phyloP scores from a whole-genome alignment of 139 green algal genomes.

The Tetradesmus lagerheimii region DNA sequence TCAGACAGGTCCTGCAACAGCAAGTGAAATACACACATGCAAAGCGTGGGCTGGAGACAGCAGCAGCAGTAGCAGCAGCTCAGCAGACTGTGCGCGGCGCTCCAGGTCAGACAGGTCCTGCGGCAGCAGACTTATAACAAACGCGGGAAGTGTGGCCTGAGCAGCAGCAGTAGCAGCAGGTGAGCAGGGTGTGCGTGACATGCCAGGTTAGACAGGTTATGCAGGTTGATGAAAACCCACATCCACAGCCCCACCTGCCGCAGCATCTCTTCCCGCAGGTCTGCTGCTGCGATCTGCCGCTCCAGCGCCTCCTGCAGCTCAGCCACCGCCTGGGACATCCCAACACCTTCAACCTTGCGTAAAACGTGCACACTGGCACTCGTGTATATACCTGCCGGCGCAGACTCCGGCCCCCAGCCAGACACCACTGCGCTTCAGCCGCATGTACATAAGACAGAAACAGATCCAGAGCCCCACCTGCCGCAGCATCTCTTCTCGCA shows the following conservation, averaged over 20 bases:
- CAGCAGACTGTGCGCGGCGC: constrained; percentile 80
- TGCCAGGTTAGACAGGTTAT: constrained; percentile 80
- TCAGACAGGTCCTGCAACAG: constrained; percentile 72
- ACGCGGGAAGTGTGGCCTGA: too few relatives aligned
- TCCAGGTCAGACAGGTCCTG: constrained; percentile 80
- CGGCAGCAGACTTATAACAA: too few relatives aligned
- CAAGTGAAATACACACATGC: too few relatives aligned
- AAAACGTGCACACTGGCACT: too few relatives aligned
- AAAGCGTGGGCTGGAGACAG: neutral
- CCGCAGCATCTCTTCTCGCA: constrained; percentile 68
- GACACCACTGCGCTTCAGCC: too few relatives aligned
- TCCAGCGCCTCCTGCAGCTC: constrained; percentile 76
- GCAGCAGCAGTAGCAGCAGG: neutral
- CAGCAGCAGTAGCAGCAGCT: constrained; percentile 51
- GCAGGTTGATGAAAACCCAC: too few relatives aligned
- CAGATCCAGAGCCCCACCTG: constrained; percentile 52
- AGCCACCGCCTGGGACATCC: constrained; percentile 1
- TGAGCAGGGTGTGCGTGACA: constrained; percentile 84
- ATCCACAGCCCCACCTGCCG: constrained; percentile 31
- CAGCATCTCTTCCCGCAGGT: constrained; percentile 69
- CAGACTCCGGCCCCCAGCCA: too few relatives aligned
- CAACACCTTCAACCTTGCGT: too few relatives aligned
- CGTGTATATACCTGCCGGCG: too few relatives aligned
- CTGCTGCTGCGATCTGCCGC: constrained; percentile 63
- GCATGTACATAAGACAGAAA: too few relatives aligned